Evolutionary conservation across 129 eudicot species (phyloP).

Genomic region (Flaveria trinervia): DNA sequence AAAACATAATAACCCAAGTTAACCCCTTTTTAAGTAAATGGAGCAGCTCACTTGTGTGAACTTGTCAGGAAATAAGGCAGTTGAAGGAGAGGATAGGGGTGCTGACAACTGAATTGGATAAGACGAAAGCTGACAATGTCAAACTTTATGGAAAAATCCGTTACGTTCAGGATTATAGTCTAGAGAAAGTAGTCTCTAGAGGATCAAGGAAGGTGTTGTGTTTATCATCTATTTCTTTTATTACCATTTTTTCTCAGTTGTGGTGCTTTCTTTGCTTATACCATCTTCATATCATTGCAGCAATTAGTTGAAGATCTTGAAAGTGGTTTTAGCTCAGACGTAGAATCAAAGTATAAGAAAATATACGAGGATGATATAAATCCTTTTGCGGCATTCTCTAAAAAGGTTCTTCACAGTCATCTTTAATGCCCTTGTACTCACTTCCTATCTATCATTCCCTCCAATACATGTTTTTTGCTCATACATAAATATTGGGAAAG

Average conservation of each 20-base stretch:
- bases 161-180: conserved; percentile 87
- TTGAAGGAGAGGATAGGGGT: conserved; percentile 85
- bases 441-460: too few relatives aligned
- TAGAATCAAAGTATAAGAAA: conserved; percentile 97
- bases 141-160: conserved; percentile 97
- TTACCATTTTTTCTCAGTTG: neutral
- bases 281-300: conserved; percentile 39
- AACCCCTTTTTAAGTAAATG: neutral
- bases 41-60: neutral
- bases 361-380: conserved; percentile 97
- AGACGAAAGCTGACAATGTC: conserved; percentile 90
- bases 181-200: conserved; percentile 91
- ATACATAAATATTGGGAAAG: neutral
- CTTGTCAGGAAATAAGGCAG: conserved; percentile 79
- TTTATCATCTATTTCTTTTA: conserved; percentile 4
- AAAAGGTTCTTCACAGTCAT: conserved; percentile 57
- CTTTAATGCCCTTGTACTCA: neutral
- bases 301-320: conserved; percentile 78
- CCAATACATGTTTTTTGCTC: neutral
- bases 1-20: neutral
- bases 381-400: conserved; percentile 98
- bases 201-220: conserved; percentile 79
- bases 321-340: conserved; percentile 94
- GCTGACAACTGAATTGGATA: conserved; percentile 83
- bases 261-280: conserved; percentile 16